phyloP scores from a whole-genome alignment of 352 stramenopile species.

The Phytophthora palmivora region DNA sequence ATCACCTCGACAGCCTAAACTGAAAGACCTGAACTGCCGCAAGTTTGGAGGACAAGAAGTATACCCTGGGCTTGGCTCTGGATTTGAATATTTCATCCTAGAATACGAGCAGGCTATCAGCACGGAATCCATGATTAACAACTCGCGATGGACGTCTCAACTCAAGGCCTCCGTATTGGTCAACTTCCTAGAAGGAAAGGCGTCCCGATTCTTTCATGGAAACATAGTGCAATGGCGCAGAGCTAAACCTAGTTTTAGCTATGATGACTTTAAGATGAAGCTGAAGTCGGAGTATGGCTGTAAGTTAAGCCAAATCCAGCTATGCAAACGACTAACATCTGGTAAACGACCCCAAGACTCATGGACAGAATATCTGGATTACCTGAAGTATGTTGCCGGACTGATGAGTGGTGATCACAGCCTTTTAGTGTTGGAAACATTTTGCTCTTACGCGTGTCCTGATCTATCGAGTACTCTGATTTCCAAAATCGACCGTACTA shows the following conservation, averaged over 20 bases:
- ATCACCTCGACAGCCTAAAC: too few relatives aligned
- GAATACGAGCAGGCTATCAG: too few relatives aligned
- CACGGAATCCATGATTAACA: too few relatives aligned
- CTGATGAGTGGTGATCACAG: too few relatives aligned
- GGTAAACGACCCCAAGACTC: constrained; percentile 16
- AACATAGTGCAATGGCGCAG: constrained; percentile 11
- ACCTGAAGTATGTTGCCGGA: constrained; percentile 29
- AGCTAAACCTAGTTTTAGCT: not conserved
- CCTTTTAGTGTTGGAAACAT: too few relatives aligned
- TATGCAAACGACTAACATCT: constrained; percentile 16
- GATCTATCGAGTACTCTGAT: too few relatives aligned
- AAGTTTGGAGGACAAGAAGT: constrained; percentile 17
- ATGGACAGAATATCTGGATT: constrained; percentile 18
- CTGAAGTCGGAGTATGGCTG: too few relatives aligned
- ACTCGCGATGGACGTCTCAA: too few relatives aligned
- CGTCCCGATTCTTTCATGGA: constrained; percentile 4
- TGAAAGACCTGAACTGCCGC: too few relatives aligned
- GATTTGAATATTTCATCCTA: constrained; percentile 21
- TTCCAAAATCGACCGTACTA: too few relatives aligned
- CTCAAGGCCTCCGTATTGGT: constrained; percentile 9
- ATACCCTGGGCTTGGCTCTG: constrained; percentile 9
- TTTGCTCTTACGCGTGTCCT: too few relatives aligned
- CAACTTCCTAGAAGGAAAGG: constrained; percentile 13
- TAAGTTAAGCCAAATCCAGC: constrained; percentile 18
- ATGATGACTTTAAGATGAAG: too few relatives aligned